Percentiles rank a stretch among this genome's conserved stretches.
These are phyloP conservation scores for Singerocomus inundabilis DNA, from an alignment of 1,284 basidiomycete species.

Conservation along the genomic window DNA sequence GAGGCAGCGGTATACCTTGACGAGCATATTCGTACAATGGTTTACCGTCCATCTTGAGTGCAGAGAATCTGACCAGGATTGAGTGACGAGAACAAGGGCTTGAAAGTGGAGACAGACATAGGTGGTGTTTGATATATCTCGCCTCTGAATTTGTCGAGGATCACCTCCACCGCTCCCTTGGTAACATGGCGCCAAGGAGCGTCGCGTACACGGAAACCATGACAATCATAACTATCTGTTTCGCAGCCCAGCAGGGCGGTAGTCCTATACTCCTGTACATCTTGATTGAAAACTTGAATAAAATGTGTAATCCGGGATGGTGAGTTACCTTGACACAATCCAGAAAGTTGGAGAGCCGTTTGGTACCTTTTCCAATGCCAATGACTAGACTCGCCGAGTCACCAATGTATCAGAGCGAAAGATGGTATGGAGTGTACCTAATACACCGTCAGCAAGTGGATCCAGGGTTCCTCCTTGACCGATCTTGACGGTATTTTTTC, in stretches of 20 bases:
- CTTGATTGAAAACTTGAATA: constrained; percentile 19
- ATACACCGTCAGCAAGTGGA: constrained; percentile 92
- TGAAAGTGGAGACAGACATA: constrained; percentile 57
- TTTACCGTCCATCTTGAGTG: constrained; percentile 97
- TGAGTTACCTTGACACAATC: constrained; percentile 82
- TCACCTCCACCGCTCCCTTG: constrained; percentile 67
- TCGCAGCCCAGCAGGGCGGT: constrained; percentile 92
- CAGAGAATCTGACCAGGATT: constrained; percentile 76
- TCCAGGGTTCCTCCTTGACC: constrained; percentile 96
- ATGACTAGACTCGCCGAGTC: constrained; percentile 58
- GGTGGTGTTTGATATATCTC: constrained; percentile 89
- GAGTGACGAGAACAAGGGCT: constrained; percentile 8
- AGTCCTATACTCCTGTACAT: constrained; percentile 80
- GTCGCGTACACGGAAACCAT: constrained; percentile 74
- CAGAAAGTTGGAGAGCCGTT: constrained; percentile 82
- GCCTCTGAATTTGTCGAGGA: constrained; percentile 80
- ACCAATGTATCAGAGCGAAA: constrained; percentile 11
- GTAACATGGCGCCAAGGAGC: constrained; percentile 87
- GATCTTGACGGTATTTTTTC: constrained; percentile 63
- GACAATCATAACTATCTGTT: constrained; percentile 93
- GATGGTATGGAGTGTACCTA: constrained; percentile 49
- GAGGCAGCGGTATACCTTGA: constrained; percentile 84
- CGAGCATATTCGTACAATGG: constrained; percentile 97
- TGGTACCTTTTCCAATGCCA: constrained; percentile 90
- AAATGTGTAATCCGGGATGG: constrained; percentile 1